Base-by-base conservation (phyloP, 2,329 filamentous ascomycete species). In the Penicillium sp. region DNA sequence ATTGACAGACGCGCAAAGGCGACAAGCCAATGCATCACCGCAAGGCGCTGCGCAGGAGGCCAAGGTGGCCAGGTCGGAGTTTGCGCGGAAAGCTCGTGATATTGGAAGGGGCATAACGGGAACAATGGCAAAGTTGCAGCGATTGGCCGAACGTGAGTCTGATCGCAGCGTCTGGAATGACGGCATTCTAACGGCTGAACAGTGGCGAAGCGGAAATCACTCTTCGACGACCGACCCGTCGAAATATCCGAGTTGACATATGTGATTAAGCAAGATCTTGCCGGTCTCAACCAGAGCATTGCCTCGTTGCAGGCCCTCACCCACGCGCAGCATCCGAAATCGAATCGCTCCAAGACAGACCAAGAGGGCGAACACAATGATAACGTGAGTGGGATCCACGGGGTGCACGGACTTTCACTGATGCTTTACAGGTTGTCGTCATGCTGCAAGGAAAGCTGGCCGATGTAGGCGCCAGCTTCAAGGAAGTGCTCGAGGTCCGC, bases 351-450 rank as follows among this genome's bases (percentile, higher is more conserved):
- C 47, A 75, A 73, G 61, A 73, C 73, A 16, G 83, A 86, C 58
- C 92, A 97, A 70, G 91, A 96, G 74, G 92, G 92, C 64, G 92
- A 97, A 71, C 95, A 99, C 78, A 96, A 96, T 80, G 96, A 96
- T 76, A 97, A 97, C 70, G 94, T 79, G 66, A 31, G 76, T 71
- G 18, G n/a, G 43, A 29, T 4, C 13, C 42, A 38, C 51, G 21
- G 52, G 59, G 42, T 58, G 56, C 42, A 61, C 22, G 48, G 7
- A 27, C 47, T 13, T 11, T 31, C 21, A 42, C 63, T 70, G 59
- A 71, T 46, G 27, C 18, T 18, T 18, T 16, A 7, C 43, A 78
- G 76, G 76, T 97, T 31, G 90, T 97, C 3, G 87, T 96, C 58
- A 82, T 97, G 70, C 79, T 97, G 16, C 92, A 97, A 75, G 91